These are phyloP conservation scores for Tetrapisispora arboricola DNA, from an alignment of 805 yeast species.

Conservation along the genomic window DNA sequence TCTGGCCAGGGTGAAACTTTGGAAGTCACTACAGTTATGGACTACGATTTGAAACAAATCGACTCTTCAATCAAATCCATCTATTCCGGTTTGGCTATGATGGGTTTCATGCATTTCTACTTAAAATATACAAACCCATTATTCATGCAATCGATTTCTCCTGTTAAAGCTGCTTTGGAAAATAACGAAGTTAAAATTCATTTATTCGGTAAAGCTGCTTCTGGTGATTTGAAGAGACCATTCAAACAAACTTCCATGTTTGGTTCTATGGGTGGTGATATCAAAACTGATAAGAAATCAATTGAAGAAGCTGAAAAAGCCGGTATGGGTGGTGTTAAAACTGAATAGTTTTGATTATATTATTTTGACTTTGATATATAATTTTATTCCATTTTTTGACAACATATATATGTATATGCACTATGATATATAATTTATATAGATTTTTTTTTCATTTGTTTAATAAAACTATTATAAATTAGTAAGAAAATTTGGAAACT, in stretches of 20 bases:
- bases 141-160: conserved; percentile 86
- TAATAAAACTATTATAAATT: too few species aligned
- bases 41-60: conserved; percentile 86
- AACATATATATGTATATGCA: too few species aligned
- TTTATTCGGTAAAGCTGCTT: conserved; percentile 68
- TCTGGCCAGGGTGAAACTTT: conserved; percentile 62
- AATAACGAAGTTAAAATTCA: conserved; percentile 87
- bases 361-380: not conserved
- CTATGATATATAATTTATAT: too few species aligned
- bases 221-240: conserved; percentile 92
- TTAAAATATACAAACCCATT: conserved; percentile 96
- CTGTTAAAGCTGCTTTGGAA: conserved; percentile 84
- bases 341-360: conserved; percentile 40
- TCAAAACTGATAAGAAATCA: conserved; percentile 76
- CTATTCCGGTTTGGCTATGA: conserved; percentile 87
- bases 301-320: conserved; percentile 75
- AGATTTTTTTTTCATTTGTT: too few species aligned
- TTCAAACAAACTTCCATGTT: conserved; percentile 81
- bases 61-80: conserved; percentile 70
- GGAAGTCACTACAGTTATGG: conserved; percentile 85
- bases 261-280: conserved; percentile 34
- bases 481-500: too few species aligned
- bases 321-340: conserved; percentile 83
- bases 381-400: not conserved
- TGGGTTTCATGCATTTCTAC: conserved; percentile 96